Percentiles rank a stretch among this genome's conserved stretches.
These are phyloP conservation scores for Dalbergia oliveri DNA, from an alignment of 306 rosid genomes.

Conservation along the genomic window DNA sequence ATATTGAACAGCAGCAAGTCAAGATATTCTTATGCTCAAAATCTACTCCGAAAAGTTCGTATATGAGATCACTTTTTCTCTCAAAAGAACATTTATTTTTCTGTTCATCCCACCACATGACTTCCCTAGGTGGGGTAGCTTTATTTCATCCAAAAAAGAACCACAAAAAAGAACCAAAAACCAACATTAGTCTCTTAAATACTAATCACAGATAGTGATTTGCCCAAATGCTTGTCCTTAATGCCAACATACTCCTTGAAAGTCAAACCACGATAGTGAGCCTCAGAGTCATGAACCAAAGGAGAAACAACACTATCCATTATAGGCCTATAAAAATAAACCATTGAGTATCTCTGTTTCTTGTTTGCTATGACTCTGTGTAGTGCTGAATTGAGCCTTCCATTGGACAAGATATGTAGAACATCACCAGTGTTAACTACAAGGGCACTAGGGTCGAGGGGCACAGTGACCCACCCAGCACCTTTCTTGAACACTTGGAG, in stretches of 20 bases:
- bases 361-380: conserved; percentile 68
- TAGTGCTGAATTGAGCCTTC: conserved; percentile 51
- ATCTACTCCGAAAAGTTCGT: too few species aligned
- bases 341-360: conserved; percentile 58
- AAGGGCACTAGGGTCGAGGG: conserved; percentile 53
- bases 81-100: too few species aligned
- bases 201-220: conserved; percentile 57
- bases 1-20: too few species aligned
- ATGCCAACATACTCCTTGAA: conserved; percentile 59
- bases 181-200: background rate
- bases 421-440: conserved; percentile 73
- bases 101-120: too few species aligned
- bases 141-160: background rate
- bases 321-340: conserved; percentile 69
- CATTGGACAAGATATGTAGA: conserved; percentile 67
- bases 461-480: conserved; percentile 65
- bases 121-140: too few species aligned
- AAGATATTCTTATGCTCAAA: too few species aligned
- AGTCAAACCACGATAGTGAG: conserved; percentile 57
- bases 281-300: conserved; percentile 22
- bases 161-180: background rate
- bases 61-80: too few species aligned
- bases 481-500: conserved; percentile 69
- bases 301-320: conserved; percentile 59
- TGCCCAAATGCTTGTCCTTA: conserved; percentile 57